Conservation (phyloP, 73 alveolate genomes). For the Urostyla sp. region DNA sequence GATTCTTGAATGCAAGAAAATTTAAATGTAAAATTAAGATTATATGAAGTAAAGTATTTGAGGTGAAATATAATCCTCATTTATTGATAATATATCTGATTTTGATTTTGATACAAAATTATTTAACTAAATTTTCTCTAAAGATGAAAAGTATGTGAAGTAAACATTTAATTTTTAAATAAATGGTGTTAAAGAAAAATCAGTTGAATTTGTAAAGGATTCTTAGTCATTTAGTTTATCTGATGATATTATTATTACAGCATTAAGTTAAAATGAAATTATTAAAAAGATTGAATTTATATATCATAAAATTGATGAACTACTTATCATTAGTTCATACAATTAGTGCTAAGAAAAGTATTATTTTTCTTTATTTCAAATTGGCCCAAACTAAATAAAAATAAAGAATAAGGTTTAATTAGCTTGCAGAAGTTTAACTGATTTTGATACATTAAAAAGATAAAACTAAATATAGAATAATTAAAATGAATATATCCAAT, state of each 20-base stretch:
- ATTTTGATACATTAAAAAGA: constrained; percentile 3
- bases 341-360: neutral
- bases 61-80: constrained; percentile 1
- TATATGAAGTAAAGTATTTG: neutral
- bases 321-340: neutral
- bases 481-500: neutral
- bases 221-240: neutral
- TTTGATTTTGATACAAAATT: neutral
- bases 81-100: neutral
- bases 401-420: neutral
- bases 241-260: neutral
- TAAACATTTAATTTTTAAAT: too few relatives aligned
- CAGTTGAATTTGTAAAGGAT: neutral
- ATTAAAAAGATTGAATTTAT: neutral
- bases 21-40: neutral
- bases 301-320: neutral
- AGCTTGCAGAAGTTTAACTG: neutral
- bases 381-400: neutral
- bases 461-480: neutral
- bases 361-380: neutral
- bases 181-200: neutral
- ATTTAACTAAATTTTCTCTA: neutral
- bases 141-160: neutral
- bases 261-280: neutral
- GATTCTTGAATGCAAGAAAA: neutral